Evolutionary conservation across 164 flowering plant genomes (phyloP), one percentile per base, ranked within the genome.

Genomic region (Brasenia schreberi): DNA sequence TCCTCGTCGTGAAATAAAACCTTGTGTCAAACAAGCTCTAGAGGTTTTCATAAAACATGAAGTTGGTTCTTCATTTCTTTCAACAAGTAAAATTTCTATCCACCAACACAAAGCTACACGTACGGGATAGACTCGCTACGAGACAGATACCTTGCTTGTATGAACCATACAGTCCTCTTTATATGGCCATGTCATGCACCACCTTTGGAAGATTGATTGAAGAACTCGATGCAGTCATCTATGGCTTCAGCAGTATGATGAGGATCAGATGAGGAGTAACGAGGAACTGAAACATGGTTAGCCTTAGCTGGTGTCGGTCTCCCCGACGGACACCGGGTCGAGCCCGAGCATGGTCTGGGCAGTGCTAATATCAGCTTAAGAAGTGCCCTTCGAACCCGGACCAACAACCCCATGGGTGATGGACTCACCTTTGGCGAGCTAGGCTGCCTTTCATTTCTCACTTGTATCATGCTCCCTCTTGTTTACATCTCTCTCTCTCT

Each of bases 281-380:
- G 68, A 0, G 80, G 76, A 65, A 33, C 39, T 33, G 39, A 33
- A 33, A 79, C 76, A 76, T 81, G 80, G 1, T 80, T 76, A 49
- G 79, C 85, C 80, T 87, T 87, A 0, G 96, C 91, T 5, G 39
- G 91, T 82, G 6, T 87, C 91, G 0, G 72, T 74, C 16, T 87
- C 85, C 23, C 76, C 75, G 5, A 72, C 71, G 42, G 68, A 45
- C 9, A 71, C 69, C 0, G 53, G 75, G 45, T 56, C 61, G 68
- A 63, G 42, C 63, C 68, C 7, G 62, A 12, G 7, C 66, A 49
- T 18, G 66, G 19, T 43, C 82, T 56, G 0, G 87, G 85, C 19
- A 82, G 7, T 7, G 87, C 63, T 76, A 83, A 80, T 45, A 90
- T 59, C 65, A 87, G 74, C 5, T 88, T 73, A 84, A 83, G 78